Evolutionary conservation across 768 basidiomycete species (phyloP), one percentile per base, ranked within the genome.

Genomic region (Kwoniella mangroviensis): DNA sequence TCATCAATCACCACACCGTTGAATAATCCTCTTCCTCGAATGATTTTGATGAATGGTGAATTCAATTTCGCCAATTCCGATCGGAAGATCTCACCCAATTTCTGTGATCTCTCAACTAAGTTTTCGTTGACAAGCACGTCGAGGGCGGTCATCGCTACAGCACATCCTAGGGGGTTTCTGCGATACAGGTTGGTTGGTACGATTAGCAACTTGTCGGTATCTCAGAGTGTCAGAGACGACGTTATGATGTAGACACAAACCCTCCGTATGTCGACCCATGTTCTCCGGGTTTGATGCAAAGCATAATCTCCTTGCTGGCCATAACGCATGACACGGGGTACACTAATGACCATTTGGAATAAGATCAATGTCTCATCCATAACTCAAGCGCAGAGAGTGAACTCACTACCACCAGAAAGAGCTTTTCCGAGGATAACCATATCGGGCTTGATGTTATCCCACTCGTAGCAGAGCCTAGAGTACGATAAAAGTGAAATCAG

Each of bases 321-420:
- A 99, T 87, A 21, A 98, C 95, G 15, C 92, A 94, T 26, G 95
- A 97, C 12, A 99, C 95, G 54, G 97, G 96, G 83, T 97, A 98
- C 69, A 98, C 92, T 93, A 73, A 22, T 57, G 58, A 49, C 3
- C 42, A 52, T 26, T 22, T 45, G 55, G 59, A 17, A 61, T 54
- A 49, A 15, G 3, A 49, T 49, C 45, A 49, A 49, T 49, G 15
- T 49, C 4, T 15, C 0, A 19, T 26, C n/a, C n/a, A 13, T 21
- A 26, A 54, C 42, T 59, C 63, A 49, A 40, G 51, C n/a, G 19
- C 55, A 22, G 41, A 55, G 13, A 41, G 54, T 21, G 28, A 26
- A 85, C 90, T 75, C 62, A 93, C 93, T 87, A 82, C 97, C 97
- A 28, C 97, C 96, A 3, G 94, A 96, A 7, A 99, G 88, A 0